Base-by-base conservation (phyloP, 169 alveolate genomes). In the Eimeria necatrix region DNA sequence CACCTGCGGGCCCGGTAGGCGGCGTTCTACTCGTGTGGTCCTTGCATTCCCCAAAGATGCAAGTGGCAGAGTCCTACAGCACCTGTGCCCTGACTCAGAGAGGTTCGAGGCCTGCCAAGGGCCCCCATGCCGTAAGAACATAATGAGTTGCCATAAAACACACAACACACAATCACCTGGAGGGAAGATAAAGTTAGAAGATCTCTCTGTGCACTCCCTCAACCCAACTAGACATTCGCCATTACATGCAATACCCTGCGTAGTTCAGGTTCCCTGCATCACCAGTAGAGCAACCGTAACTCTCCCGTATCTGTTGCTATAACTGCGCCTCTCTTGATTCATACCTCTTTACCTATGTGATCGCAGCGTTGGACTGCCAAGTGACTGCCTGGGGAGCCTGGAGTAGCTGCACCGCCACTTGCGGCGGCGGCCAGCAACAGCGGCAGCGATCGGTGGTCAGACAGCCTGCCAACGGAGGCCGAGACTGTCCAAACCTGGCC, bases 341-440 rank as follows among this genome's bases (percentile, higher is more conserved):
- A 59, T 59, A 41, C 6, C 71, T 4, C 41, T 24, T 52, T 85
- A 49, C 20, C 24, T 51, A 49, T 85, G 59, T 49, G 83, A 20
- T 59, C 71, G 64, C 94, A 87, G 96, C 95, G n/a, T 92, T 85
- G 52, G 96, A 95, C 68, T 96, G 97, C 93, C 95, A 94, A 56
- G 97, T 96, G 70, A 94, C 96, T 16, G 96, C 94, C 18, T 96
- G 97, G 97, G 83, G 96, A 20, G 92, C 71, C 24, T 96, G 97
- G 97, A 81, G 95, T 5, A 74, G 94, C 73, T 96, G 97, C 80
- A 87, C 96, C 24, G 94, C 93, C 76, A 95, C 97, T 7, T 95
- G 97, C 78, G 97, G 97, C 61, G 93, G 95, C 51, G 97, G 97
- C 14, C 90, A 85, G 52, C 96, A 93, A 78, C 94, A 91, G 94